phyloP scores from a whole-genome alignment of 2,329 filamentous ascomycete genomes.

The Acrodontium crateriforme region DNA sequence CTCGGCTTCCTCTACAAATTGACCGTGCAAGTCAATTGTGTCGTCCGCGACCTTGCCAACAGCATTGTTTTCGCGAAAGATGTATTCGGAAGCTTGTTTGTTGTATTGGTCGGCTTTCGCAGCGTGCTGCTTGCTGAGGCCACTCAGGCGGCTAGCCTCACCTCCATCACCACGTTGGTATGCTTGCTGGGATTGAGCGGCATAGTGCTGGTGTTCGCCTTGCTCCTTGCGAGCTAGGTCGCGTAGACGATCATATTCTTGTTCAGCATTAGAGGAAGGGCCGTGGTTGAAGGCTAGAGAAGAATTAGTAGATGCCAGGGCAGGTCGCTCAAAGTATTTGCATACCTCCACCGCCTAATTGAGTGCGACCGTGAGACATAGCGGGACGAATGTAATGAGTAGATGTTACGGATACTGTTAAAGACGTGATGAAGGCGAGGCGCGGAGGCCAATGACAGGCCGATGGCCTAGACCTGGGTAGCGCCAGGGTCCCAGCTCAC shows the following conservation, averaged over 20 bases:
- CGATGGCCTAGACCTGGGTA: too few relatives aligned
- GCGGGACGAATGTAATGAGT: constrained; percentile 1
- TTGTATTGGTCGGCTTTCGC: constrained; percentile 80
- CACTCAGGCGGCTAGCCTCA: constrained; percentile 66
- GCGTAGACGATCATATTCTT: constrained; percentile 84
- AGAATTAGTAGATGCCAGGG: constrained; percentile 5
- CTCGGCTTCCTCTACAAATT: constrained; percentile 90
- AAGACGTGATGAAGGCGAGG: neutral
- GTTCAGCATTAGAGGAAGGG: constrained; percentile 54
- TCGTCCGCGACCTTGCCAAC: constrained; percentile 59
- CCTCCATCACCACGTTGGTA: constrained; percentile 75
- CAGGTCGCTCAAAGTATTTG: too few relatives aligned
- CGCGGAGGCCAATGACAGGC: neutral
- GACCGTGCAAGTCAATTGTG: constrained; percentile 86
- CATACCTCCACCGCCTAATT: constrained; percentile 9
- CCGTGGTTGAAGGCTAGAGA: constrained; percentile 60
- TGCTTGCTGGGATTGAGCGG: constrained; percentile 55
- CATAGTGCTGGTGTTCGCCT: constrained; percentile 58
- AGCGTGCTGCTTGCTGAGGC: constrained; percentile 74
- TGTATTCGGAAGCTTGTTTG: constrained; percentile 79
- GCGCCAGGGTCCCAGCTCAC: too few relatives aligned
- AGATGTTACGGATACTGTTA: neutral
- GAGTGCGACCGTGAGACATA: constrained; percentile 10
- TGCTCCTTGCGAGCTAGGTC: constrained; percentile 71
- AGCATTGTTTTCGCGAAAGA: constrained; percentile 91